These are phyloP conservation scores for Coniochaeta sp. DNA, from an alignment of 2,329 filamentous ascomycete species.

Conservation along the genomic window DNA sequence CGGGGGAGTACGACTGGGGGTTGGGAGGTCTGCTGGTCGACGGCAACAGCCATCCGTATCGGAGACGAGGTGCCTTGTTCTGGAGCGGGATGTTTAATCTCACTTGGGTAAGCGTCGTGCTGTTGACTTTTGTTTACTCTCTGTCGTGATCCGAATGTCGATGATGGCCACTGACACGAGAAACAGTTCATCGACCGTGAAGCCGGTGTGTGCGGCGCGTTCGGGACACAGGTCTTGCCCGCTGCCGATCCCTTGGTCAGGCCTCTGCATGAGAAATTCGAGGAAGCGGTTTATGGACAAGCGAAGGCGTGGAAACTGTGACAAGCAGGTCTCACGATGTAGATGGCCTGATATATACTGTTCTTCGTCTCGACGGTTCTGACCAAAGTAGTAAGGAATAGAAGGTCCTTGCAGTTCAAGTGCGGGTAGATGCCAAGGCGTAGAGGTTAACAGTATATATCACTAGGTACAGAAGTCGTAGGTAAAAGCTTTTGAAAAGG, in stretches of 20 bases:
- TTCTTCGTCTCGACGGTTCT: too few species aligned
- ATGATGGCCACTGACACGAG: too few species aligned
- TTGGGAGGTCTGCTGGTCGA: constrained; percentile 14
- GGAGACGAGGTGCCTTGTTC: not conserved
- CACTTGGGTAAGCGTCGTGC: not conserved
- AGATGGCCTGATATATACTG: too few species aligned
- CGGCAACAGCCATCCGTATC: not conserved
- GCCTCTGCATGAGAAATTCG: constrained; percentile 10
- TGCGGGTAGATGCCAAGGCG: too few species aligned
- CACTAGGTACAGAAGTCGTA: too few species aligned
- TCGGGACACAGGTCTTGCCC: constrained; percentile 14
- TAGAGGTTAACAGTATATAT: too few species aligned
- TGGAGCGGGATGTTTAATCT: too few species aligned
- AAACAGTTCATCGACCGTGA: constrained; percentile 18
- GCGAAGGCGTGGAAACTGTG: too few species aligned
- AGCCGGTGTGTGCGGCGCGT: constrained; percentile 16
- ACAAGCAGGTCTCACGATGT: too few species aligned
- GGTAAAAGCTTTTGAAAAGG: too few species aligned
- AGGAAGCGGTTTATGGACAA: constrained; percentile 10
- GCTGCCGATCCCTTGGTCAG: constrained; percentile 7
- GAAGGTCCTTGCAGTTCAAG: too few species aligned
- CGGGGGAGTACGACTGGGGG: constrained; percentile 15
- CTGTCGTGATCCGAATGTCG: constrained; percentile 12
- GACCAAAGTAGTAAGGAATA: too few species aligned
- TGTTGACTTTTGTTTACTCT: constrained; percentile 7